phyloP scores from a whole-genome alignment of 2,329 filamentous ascomycete species.

The Colletotrichum sp. region DNA sequence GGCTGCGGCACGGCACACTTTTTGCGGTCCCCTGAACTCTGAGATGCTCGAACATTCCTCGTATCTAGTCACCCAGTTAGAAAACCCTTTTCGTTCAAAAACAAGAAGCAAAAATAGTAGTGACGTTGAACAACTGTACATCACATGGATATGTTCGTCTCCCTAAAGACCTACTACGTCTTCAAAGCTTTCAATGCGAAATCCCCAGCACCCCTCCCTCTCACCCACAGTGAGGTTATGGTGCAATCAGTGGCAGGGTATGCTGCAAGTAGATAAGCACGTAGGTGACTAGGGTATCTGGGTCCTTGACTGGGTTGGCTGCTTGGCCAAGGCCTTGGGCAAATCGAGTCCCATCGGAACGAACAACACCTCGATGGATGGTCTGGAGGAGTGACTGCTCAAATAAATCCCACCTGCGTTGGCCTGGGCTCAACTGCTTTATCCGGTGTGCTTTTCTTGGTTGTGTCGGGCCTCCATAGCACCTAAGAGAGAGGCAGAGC shows the following conservation, averaged over 20 bases:
- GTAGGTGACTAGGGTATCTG: neutral
- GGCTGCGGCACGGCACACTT: neutral
- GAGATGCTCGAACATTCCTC: neutral
- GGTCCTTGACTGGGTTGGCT: neutral
- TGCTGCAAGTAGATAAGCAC: neutral
- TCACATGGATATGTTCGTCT: neutral
- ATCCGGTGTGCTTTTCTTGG: neutral
- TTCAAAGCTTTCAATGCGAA: neutral
- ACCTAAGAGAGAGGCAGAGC: neutral
- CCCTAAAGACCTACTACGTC: neutral
- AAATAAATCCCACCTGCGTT: neutral
- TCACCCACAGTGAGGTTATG: neutral
- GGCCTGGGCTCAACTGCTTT: neutral
- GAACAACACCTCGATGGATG: neutral
- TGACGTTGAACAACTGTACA: neutral
- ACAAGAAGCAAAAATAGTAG: neutral
- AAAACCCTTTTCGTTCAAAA: neutral
- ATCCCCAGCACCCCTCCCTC: neutral
- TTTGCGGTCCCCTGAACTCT: neutral
- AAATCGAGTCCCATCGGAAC: constrained; percentile 3
- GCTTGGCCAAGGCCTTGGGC: neutral
- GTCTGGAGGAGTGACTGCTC: neutral
- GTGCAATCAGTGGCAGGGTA: neutral
- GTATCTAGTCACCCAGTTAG: neutral
- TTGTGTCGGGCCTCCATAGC: neutral